These are phyloP conservation scores for Trichosporon asahii DNA, from an alignment of 1,284 basidiomycete species.

Conservation along the genomic window DNA sequence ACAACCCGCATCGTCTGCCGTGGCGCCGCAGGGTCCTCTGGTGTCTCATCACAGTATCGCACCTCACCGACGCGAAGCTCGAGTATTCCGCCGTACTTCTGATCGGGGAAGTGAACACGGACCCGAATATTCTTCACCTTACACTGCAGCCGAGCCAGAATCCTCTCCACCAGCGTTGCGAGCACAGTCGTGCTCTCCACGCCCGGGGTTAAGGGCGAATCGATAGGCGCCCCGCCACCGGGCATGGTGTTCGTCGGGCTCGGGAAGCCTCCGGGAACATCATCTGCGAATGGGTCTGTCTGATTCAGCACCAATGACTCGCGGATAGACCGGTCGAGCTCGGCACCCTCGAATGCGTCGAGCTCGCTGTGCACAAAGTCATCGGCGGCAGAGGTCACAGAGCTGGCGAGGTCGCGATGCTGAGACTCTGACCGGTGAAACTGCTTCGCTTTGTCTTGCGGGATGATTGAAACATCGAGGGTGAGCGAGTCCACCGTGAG, in stretches of 20 bases:
- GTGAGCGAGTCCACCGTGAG: conserved; percentile 62
- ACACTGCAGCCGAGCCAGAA: conserved; percentile 77
- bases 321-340: conserved; percentile 65
- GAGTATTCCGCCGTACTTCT: conserved; percentile 34
- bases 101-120: conserved; percentile 36
- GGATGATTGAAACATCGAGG: conserved; percentile 63
- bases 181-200: conserved; percentile 68
- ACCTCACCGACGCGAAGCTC: conserved; percentile 45
- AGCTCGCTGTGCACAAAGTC: conserved; percentile 80
- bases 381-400: conserved; percentile 74
- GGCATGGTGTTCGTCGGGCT: conserved; percentile 14
- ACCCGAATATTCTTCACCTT: conserved; percentile 66
- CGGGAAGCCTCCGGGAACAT: conserved; percentile 44
- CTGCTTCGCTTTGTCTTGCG: conserved; percentile 49
- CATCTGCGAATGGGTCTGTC: conserved; percentile 42
- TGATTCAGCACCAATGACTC: conserved; percentile 41
- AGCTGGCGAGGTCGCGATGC: conserved; percentile 63
- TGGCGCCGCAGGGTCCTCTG: conserved; percentile 12
- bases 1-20: conserved; percentile 29
- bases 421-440: conserved; percentile 6
- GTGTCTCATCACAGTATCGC: conserved; percentile 44
- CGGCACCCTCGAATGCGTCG: conserved; percentile 65
- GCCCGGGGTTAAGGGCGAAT: neutral
- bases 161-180: conserved; percentile 73
- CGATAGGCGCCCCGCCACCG: neutral